Evolutionary conservation across 805 yeast species (phyloP), one percentile per base, ranked within the genome.

Genomic region (Pichia gijzeniarum): DNA sequence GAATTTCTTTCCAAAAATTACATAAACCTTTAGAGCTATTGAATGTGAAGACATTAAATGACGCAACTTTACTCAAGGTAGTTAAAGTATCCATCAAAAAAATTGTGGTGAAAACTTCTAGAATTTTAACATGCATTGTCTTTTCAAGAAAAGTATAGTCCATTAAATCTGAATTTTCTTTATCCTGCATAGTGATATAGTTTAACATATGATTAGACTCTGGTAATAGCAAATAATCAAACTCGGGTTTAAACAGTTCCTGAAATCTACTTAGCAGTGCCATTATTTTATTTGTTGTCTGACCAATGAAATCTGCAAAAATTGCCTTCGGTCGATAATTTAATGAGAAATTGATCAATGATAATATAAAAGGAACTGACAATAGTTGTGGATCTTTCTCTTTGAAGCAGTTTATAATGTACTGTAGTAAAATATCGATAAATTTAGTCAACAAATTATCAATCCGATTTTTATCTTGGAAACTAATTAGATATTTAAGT

Each of bases 261-360:
- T 56, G 51, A 44, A 53, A 60, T n/a, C 48, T 41, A n/a, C 39
- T 40, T 13, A 62, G 36, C n/a, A 62, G 45, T 22, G 31, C 62
- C 31, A 59, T 52, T 4, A 56, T 52, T 40, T 63, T 59, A 2
- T 50, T 50, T 9, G 68, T 54, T 3, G 62, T 44, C 34, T 56
- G 56, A 41, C 55, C 68, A 52, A 68, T 63, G 20, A 72, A 64
- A 13, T 58, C 54, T 32, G 55, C 61, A 18, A 65, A 67, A 1
- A 81, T 69, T 1, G 91, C 89, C 45, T 76, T 74, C 1, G 85
- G 81, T 55, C 85, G 68, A 60, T 79, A 85, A 18, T 62, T 69
- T 5, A 82, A 59, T 1, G 78, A 56, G 42, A 76, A 75, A 52
- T 78, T 78, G 33, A 83, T 63, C 34, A 85, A 53, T 1, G 84